phyloP scores from a whole-genome alignment of 1,284 basidiomycete genomes.

The Farysia itapuensis region DNA sequence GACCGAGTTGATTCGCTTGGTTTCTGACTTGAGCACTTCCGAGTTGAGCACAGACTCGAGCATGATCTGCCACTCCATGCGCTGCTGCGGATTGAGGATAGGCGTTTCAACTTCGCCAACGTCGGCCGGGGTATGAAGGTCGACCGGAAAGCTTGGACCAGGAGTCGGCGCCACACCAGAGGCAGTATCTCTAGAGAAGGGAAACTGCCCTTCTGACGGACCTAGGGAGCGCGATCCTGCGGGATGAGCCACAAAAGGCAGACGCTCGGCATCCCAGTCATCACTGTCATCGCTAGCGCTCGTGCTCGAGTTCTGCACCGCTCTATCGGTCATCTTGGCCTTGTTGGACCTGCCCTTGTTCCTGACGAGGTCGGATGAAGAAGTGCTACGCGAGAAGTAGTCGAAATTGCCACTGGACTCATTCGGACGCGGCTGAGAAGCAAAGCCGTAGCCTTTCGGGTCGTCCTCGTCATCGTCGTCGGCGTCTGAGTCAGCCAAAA shows the following conservation, averaged over 20 bases:
- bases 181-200: background rate
- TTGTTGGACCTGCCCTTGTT: constrained; percentile 14
- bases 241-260: too few species aligned
- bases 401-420: constrained; percentile 11
- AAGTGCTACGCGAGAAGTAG: constrained; percentile 30
- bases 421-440: too few species aligned
- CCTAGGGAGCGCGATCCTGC: too few species aligned
- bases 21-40: constrained; percentile 57
- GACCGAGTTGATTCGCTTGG: constrained; percentile 60
- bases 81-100: constrained; percentile 41
- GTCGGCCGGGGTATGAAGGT: constrained; percentile 26
- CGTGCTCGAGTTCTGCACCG: constrained; percentile 19
- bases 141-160: constrained; percentile 26
- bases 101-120: constrained; percentile 30
- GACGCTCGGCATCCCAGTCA: constrained; percentile 28
- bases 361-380: constrained; percentile 7
- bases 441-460: too few species aligned
- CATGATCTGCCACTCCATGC: constrained; percentile 60
- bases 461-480: constrained; percentile 12
- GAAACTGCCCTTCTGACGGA: too few species aligned
- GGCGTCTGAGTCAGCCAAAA: constrained; percentile 19
- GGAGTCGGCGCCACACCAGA: constrained; percentile 14
- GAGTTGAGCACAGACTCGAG: constrained; percentile 56
- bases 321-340: constrained; percentile 4
- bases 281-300: constrained; percentile 36